Percentiles rank a stretch among this genome's conserved stretches.
Evolutionary conservation across 768 basidiomycete species (phyloP).

Genomic region (Mycena crocata): DNA sequence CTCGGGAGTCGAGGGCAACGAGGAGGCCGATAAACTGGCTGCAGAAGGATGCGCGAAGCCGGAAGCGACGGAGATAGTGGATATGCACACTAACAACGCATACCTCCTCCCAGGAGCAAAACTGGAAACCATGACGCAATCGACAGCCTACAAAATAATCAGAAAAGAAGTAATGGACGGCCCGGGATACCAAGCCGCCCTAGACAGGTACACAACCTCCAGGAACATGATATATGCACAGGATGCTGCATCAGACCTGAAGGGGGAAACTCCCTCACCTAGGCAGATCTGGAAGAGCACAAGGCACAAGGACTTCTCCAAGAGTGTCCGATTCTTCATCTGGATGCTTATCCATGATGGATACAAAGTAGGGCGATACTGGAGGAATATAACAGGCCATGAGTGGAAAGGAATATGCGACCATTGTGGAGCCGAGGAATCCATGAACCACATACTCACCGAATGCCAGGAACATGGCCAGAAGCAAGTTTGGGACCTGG

Average conservation of each 20-base stretch:
- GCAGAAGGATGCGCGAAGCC: constrained; percentile 27
- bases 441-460: not conserved
- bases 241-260: not conserved
- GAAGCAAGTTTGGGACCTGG: not conserved
- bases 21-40: constrained; percentile 39
- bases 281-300: no score
- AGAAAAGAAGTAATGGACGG: not conserved
- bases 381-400: not conserved
- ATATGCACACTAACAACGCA: not conserved
- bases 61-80: not conserved
- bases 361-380: not conserved
- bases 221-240: constrained; percentile 7
- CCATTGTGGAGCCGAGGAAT: not conserved
- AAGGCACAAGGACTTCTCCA: no score
- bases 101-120: not conserved
- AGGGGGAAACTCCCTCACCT: not conserved
- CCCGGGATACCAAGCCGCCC: not conserved
- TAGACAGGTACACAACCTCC: not conserved
- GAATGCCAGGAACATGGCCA: not conserved
- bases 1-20: constrained; percentile 33
- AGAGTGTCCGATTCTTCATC: no score
- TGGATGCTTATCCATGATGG: no score
- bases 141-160: not conserved
- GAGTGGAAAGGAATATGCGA: not conserved
- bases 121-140: not conserved